Evolutionary conservation across 2,329 filamentous ascomycete genomes (phyloP).

Genomic region (Fusarium zealandicum): DNA sequence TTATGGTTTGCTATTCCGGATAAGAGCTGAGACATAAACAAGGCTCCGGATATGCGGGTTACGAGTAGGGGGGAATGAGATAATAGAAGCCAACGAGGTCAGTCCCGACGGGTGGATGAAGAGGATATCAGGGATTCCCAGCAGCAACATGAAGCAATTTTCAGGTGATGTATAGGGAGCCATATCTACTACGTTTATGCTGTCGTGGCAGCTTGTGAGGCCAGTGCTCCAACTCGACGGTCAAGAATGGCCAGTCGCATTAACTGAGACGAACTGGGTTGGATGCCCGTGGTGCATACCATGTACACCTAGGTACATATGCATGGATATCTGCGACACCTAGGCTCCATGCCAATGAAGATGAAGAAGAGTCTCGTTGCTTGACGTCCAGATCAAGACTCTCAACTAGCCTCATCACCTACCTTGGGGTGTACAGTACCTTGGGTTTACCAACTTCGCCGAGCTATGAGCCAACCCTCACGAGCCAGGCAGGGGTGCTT

Average conservation of each 20-base stretch:
- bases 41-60: neutral
- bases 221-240: slow-evolving; percentile 1
- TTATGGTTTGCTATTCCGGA: too few species aligned
- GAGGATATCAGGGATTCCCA: too few species aligned
- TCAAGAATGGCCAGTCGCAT: slow-evolving; percentile 28
- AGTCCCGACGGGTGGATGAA: too few species aligned
- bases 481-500: neutral
- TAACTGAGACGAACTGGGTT: slow-evolving; percentile 20
- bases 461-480: neutral
- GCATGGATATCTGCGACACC: slow-evolving; percentile 13
- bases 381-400: too few species aligned
- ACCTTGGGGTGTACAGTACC: too few species aligned
- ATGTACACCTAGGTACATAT: slow-evolving; percentile 5
- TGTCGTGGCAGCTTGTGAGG: slow-evolving; percentile 31
- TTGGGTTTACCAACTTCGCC: neutral
- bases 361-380: too few species aligned
- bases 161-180: too few species aligned
- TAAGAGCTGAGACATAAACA: neutral
- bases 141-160: slow-evolving; percentile 15
- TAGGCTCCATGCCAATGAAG: too few species aligned
- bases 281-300: slow-evolving; percentile 22
- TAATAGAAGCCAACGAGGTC: slow-evolving; percentile 17
- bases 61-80: neutral
- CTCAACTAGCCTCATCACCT: too few species aligned
- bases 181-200: too few species aligned